Evolutionary conservation across 208 protist genomes (phyloP).

Genomic region (Acanthamoeba healyi): DNA sequence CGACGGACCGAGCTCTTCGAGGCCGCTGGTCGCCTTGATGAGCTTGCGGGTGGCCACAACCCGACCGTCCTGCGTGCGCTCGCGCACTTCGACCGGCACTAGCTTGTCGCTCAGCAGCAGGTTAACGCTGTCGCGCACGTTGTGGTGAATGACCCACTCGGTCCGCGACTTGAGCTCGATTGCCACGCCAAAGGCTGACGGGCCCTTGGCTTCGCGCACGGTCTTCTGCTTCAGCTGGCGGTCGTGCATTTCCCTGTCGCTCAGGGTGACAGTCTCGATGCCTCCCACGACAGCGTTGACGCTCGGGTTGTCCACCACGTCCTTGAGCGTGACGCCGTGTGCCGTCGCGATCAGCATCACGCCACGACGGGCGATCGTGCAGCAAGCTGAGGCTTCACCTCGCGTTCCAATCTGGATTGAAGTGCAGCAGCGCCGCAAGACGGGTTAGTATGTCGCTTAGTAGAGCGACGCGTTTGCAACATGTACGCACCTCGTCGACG

Average conservation of each 20-base stretch:
- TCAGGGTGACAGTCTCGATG: conserved; percentile 93
- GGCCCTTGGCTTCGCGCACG: conserved; percentile 91
- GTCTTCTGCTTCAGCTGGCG: conserved; percentile 93
- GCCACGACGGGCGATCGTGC: conserved; percentile 89
- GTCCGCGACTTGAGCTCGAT: conserved; percentile 87
- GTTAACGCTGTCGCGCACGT: not conserved
- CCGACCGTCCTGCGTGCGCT: not conserved
- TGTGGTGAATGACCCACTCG: conserved; percentile 10
- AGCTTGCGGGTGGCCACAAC: too few relatives aligned
- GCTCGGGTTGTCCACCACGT: conserved; percentile 92
- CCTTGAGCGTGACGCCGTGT: conserved; percentile 92
- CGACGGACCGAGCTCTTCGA: too few relatives aligned
- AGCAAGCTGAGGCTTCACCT: conserved; percentile 92
- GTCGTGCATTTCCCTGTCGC: conserved; percentile 91
- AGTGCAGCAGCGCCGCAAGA: too few relatives aligned
- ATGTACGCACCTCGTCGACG: conserved; percentile 97
- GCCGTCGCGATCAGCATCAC: conserved; percentile 93
- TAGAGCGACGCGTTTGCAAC: too few relatives aligned
- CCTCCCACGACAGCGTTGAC: conserved; percentile 91
- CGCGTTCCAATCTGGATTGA: conserved; percentile 89
- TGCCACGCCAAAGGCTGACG: conserved; percentile 91
- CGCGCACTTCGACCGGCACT: not conserved
- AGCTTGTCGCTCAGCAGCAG: not conserved
- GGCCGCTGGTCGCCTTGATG: too few relatives aligned
- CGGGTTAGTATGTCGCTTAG: too few relatives aligned